Evolutionary conservation across 805 yeast genomes (phyloP).

Genomic region (Metschnikowia kofuensis): DNA sequence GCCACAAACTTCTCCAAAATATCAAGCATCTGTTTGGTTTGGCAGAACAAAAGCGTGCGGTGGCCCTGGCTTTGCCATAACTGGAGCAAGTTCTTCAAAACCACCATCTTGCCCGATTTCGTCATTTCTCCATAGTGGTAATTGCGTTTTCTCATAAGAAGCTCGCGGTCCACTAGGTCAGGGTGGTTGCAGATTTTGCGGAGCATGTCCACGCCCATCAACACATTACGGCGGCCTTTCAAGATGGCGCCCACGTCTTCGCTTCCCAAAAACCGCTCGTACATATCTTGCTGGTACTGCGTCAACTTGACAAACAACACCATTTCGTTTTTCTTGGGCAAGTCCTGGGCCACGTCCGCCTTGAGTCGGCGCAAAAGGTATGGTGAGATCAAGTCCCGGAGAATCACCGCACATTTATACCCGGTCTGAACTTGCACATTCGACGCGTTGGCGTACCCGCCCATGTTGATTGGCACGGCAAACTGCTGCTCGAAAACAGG

Average conservation of each 20-base stretch:
- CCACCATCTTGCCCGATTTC: conserved; percentile 88
- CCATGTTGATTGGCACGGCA: conserved; percentile 87
- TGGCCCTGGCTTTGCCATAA: conserved; percentile 78
- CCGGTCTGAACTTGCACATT: conserved; percentile 96
- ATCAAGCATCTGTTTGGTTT: conserved; percentile 90
- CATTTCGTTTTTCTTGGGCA: conserved; percentile 91
- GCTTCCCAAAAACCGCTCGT: conserved; percentile 70
- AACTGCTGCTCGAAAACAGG: conserved; percentile 94
- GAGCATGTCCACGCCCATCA: conserved; percentile 85
- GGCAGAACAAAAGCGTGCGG: conserved; percentile 83
- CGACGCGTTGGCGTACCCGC: conserved; percentile 98
- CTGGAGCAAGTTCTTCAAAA: conserved; percentile 67
- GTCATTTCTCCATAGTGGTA: conserved; percentile 52
- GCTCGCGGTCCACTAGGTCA: conserved; percentile 59
- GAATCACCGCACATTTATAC: conserved; percentile 88
- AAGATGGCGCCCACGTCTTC: conserved; percentile 71
- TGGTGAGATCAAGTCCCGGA: conserved; percentile 86
- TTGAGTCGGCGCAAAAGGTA: conserved; percentile 84
- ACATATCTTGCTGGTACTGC: conserved; percentile 66
- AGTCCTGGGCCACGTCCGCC: conserved; percentile 90
- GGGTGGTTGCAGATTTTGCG: conserved; percentile 97
- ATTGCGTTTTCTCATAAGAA: conserved; percentile 30
- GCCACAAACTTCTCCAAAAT: conserved; percentile 70
- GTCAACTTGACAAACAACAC: conserved; percentile 90
- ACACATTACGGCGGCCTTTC: conserved; percentile 73